Percentiles rank a stretch among this genome's conserved stretches.
Evolutionary conservation across 306 rosid species (phyloP).

Genomic region (Hippophae tibetana): DNA sequence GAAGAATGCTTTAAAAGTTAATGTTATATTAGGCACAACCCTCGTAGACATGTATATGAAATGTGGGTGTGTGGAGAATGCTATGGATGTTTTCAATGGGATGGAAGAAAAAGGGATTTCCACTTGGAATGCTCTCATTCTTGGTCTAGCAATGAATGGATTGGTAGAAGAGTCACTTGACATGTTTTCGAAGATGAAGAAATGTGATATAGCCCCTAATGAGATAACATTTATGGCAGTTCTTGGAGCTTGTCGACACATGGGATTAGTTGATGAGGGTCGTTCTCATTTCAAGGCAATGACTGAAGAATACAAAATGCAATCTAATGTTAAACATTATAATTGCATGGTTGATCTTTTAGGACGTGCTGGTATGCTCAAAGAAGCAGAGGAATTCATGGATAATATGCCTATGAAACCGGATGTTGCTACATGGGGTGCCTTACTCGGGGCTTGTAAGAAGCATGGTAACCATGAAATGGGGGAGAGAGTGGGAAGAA

Average conservation of each 20-base stretch:
- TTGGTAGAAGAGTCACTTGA: slow-evolving; percentile 50
- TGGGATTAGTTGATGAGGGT: slow-evolving; percentile 78
- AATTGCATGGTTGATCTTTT: slow-evolving; percentile 88
- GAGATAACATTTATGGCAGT: slow-evolving; percentile 81
- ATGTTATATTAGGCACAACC: slow-evolving; percentile 33
- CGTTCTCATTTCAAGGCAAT: slow-evolving; percentile 51
- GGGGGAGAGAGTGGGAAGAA: slow-evolving; percentile 71
- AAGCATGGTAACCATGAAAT: slow-evolving; percentile 53
- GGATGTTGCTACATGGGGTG: slow-evolving; percentile 82
- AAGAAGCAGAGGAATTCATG: slow-evolving; percentile 70
- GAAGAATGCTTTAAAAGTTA: slow-evolving; percentile 27
- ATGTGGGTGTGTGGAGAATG: slow-evolving; percentile 65
- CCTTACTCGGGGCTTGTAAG: slow-evolving; percentile 72
- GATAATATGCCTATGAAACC: slow-evolving; percentile 67
- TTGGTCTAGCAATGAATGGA: slow-evolving; percentile 75
- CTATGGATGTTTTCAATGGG: slow-evolving; percentile 45
- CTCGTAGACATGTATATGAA: slow-evolving; percentile 55
- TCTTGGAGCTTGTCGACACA: slow-evolving; percentile 81
- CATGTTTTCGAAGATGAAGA: slow-evolving; percentile 50
- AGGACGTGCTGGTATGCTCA: slow-evolving; percentile 74
- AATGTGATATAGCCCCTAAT: slow-evolving; percentile 40
- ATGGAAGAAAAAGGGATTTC: slow-evolving; percentile 59
- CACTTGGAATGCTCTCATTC: slow-evolving; percentile 79
- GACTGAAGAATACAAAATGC: slow-evolving; percentile 48
- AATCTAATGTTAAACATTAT: slow-evolving; percentile 66